Evolutionary conservation across 768 basidiomycete species (phyloP).

Genomic region (Hydnomerulius pinastri): DNA sequence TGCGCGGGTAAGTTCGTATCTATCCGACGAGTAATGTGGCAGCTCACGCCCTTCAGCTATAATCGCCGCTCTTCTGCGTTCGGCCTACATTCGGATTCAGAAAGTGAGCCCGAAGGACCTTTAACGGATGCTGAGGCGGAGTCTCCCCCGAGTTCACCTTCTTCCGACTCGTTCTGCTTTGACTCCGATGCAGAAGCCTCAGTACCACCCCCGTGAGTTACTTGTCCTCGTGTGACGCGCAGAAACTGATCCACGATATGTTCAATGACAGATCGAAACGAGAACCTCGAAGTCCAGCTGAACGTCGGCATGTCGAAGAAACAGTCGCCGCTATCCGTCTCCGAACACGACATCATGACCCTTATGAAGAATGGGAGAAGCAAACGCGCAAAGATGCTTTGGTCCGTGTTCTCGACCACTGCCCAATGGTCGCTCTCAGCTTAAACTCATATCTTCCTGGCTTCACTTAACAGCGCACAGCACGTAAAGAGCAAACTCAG

Average conservation of each 20-base stretch:
- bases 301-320: slow-evolving; percentile 43
- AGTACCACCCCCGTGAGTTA: slow-evolving; percentile 35
- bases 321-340: slow-evolving; percentile 49
- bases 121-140: slow-evolving; percentile 41
- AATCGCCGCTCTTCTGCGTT: slow-evolving; percentile 51
- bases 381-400: slow-evolving; percentile 47
- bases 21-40: neutral
- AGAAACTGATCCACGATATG: neutral
- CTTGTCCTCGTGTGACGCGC: slow-evolving; percentile 1
- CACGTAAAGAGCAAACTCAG: slow-evolving; percentile 35
- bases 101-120: slow-evolving; percentile 31
- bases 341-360: slow-evolving; percentile 44
- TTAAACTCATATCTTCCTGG: neutral
- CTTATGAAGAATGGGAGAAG: slow-evolving; percentile 55
- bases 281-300: slow-evolving; percentile 27
- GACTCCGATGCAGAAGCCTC: slow-evolving; percentile 47
- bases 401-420: slow-evolving; percentile 30
- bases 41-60: slow-evolving; percentile 6
- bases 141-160: slow-evolving; percentile 25
- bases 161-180: slow-evolving; percentile 42
- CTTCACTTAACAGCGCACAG: slow-evolving; percentile 34
- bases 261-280: slow-evolving; percentile 21
- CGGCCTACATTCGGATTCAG: slow-evolving; percentile 54
- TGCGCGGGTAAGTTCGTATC: slow-evolving; percentile 34
- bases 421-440: neutral